Evolutionary conservation across 805 yeast genomes (phyloP), one percentile per base, ranked within the genome.

Genomic region (Myxozyma melibiosi): DNA sequence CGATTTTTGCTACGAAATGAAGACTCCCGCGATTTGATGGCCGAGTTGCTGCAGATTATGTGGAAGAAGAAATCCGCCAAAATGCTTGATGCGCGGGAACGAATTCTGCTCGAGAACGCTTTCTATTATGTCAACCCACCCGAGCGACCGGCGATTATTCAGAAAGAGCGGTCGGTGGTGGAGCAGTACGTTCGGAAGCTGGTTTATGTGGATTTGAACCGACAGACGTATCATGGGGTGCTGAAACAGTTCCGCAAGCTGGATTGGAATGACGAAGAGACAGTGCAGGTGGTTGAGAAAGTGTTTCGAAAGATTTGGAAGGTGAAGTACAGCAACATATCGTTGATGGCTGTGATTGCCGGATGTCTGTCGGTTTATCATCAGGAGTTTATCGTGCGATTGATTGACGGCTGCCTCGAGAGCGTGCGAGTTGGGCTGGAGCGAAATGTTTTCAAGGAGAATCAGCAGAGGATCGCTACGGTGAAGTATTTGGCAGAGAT

Each of bases 401-500:
- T 83, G 1, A 71, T 88, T 48, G 96, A 91, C 69, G 74, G 79
- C 14, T 52, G 85, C 1, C 62, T 86, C 14, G 96, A 90, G 66
- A 75, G 77, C n/a, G 76, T 87, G 14, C 75, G 78, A 8, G 66
- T 83, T 25, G 94, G 90, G 0, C 71, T 90, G 57, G 96, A 90
- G 66, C 63, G 75, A 4, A 82, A 84, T 60, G 82, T 82, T 63
- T 85, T 80, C 66, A 75, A 82, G 53, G 69, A 73, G 49, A 85
- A 85, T 64, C 78, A 90, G 67, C 72, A 73, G 13, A 74, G 96
- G 55, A 69, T 87, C 57, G 78, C 94, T 0, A 81, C 84, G 51
- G 78, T 82, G 5, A 80, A 76, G 65, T 84, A 83, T 64, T 62
- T 91, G 13, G 80, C 83, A 0, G 86, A 83, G 55, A 67, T 90